Conservation (phyloP, 2,329 filamentous ascomycete genomes). For the Geoglossum cookeanum region DNA sequence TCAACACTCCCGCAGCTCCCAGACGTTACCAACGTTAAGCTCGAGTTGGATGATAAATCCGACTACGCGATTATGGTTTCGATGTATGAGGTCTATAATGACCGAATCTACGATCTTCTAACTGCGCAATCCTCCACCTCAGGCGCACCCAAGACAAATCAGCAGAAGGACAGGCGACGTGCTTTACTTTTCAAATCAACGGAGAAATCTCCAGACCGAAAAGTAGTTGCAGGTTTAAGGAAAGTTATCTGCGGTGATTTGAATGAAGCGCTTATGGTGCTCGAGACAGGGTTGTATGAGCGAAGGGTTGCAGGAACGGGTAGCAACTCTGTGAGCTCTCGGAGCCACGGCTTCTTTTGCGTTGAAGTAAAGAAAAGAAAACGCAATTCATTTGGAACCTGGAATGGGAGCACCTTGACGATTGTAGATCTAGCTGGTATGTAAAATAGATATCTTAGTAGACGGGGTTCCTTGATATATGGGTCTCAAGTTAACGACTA, state of each 20-base stretch:
- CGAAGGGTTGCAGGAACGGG: slow-evolving; percentile 75
- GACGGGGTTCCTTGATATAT: background rate
- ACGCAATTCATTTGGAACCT: slow-evolving; percentile 35
- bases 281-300: slow-evolving; percentile 78
- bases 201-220: slow-evolving; percentile 72
- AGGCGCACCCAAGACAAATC: slow-evolving; percentile 40
- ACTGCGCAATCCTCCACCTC: slow-evolving; percentile 23
- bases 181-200: slow-evolving; percentile 83
- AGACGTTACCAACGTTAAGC: slow-evolving; percentile 49
- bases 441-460: slow-evolving; percentile 7
- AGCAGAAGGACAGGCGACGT: slow-evolving; percentile 53
- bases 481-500: background rate
- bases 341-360: slow-evolving; percentile 92
- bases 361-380: slow-evolving; percentile 79
- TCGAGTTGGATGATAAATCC: slow-evolving; percentile 46
- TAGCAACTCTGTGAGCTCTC: slow-evolving; percentile 78
- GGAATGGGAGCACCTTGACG: slow-evolving; percentile 63
- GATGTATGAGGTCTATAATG: slow-evolving; percentile 99
- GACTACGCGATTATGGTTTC: slow-evolving; percentile 82
- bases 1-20: slow-evolving; percentile 56
- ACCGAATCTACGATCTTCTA: slow-evolving; percentile 87
- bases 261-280: slow-evolving; percentile 68
- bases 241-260: slow-evolving; percentile 76
- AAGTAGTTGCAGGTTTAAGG: slow-evolving; percentile 76
- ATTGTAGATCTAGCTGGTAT: slow-evolving; percentile 76